Conservation (phyloP, 768 basidiomycete genomes). For the Austroboletus festivus region DNA sequence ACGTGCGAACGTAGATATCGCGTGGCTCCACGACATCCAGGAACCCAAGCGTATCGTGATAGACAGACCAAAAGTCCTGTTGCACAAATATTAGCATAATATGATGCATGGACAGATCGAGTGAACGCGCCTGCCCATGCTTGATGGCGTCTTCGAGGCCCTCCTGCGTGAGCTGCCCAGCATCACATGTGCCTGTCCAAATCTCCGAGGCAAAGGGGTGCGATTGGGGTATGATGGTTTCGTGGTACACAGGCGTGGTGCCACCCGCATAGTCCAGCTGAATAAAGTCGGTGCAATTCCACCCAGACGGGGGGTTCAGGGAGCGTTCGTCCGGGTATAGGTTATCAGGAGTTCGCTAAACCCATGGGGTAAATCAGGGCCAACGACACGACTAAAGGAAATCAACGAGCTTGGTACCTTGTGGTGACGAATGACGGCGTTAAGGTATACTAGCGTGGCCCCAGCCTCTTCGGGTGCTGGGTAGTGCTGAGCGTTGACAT, state of each 20-base stretch:
- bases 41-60: conserved; percentile 36
- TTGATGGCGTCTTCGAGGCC: conserved; percentile 41
- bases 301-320: conserved; percentile 37
- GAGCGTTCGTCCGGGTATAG: conserved; percentile 41
- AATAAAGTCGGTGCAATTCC: conserved; percentile 40
- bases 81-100: background rate
- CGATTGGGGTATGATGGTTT: conserved; percentile 35
- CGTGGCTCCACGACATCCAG: conserved; percentile 32
- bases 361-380: background rate
- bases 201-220: conserved; percentile 44
- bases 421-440: conserved; percentile 45
- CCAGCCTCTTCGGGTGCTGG: conserved; percentile 21
- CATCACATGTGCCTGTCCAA: conserved; percentile 49
- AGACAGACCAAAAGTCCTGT: conserved; percentile 49
- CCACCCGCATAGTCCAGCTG: conserved; percentile 40
- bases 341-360: conserved; percentile 49
- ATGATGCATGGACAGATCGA: background rate
- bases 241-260: conserved; percentile 38
- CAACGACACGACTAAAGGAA: background rate
- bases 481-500: conserved; percentile 41
- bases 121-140: conserved; percentile 37
- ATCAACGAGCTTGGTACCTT: conserved; percentile 31
- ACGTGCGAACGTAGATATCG: conserved; percentile 43
- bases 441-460: conserved; percentile 40
- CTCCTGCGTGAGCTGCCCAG: conserved; percentile 44